Evolutionary conservation across 768 basidiomycete genomes (phyloP).

Genomic region (Boletus reticulatus): DNA sequence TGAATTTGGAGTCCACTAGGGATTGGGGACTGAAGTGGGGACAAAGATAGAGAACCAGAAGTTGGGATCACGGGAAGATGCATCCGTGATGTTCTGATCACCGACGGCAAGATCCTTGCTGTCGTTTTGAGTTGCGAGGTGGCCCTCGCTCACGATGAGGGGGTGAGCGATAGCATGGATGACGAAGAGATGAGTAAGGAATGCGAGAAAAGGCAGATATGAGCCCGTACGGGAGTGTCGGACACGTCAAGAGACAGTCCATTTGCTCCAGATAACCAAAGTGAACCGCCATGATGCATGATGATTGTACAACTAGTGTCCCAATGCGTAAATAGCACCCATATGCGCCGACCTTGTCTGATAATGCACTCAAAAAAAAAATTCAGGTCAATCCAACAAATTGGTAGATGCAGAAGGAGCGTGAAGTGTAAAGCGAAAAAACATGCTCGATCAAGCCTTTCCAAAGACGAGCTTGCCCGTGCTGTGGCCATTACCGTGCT

Average conservation of each 20-base stretch:
- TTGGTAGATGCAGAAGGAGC: neutral
- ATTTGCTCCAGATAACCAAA: slow-evolving; percentile 10
- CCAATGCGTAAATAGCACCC: slow-evolving; percentile 12
- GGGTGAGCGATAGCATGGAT: slow-evolving; percentile 62
- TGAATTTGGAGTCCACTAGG: slow-evolving; percentile 28
- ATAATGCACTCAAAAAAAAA: slow-evolving; percentile 6
- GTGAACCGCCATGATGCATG: slow-evolving; percentile 5
- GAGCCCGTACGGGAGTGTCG: slow-evolving; percentile 48
- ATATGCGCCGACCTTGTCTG: slow-evolving; percentile 9
- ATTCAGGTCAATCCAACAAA: neutral
- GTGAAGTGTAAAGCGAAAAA: neutral
- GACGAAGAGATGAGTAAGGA: slow-evolving; percentile 8
- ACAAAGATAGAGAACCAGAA: slow-evolving; percentile 61
- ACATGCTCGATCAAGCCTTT: slow-evolving; percentile 29
- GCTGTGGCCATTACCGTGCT: slow-evolving; percentile 34
- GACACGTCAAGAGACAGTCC: slow-evolving; percentile 79
- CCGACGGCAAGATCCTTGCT: slow-evolving; percentile 79
- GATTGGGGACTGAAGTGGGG: slow-evolving; percentile 42
- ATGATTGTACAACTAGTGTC: slow-evolving; percentile 22
- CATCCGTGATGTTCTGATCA: slow-evolving; percentile 55
- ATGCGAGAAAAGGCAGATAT: neutral
- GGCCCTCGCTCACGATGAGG: slow-evolving; percentile 64
- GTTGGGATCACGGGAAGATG: slow-evolving; percentile 50
- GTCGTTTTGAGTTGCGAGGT: slow-evolving; percentile 50
- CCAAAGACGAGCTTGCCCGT: slow-evolving; percentile 51